Conservation (phyloP, 495 filamentous ascomycete species). For the Penicillium soppii region DNA sequence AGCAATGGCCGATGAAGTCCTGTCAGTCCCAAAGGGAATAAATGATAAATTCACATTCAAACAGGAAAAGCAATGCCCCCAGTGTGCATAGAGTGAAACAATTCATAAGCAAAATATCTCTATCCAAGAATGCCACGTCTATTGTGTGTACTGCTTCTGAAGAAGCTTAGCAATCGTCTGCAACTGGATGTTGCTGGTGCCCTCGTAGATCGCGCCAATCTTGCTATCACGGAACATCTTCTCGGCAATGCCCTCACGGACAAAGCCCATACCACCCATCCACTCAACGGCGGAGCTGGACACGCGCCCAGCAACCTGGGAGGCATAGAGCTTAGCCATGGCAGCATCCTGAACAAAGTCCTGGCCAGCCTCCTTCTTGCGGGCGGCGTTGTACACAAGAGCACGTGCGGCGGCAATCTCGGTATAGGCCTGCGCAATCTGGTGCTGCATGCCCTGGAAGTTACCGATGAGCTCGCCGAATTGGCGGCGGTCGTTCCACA, state of each 20-base stretch:
- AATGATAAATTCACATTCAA: background rate
- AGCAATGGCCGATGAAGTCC: background rate
- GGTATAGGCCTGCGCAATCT: conserved; percentile 93
- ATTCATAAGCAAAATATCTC: background rate
- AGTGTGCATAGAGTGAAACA: background rate
- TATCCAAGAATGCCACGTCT: background rate
- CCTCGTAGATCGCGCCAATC: conserved; percentile 98
- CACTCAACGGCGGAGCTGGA: conserved; percentile 88
- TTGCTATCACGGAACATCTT: conserved; percentile 98
- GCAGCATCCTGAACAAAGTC: conserved; percentile 94
- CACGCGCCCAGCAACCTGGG: conserved; percentile 88
- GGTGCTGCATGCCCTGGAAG: conserved; percentile 99
- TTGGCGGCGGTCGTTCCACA: conserved; percentile 97
- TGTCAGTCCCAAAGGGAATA: background rate
- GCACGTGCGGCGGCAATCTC: conserved; percentile 90
- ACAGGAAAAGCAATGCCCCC: background rate
- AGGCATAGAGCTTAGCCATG: conserved; percentile 96
- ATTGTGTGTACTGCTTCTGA: conserved; percentile 80
- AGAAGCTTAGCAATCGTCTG: conserved; percentile 92
- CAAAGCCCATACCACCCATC: conserved; percentile 99
- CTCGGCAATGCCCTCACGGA: conserved; percentile 93
- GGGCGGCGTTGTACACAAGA: conserved; percentile 92
- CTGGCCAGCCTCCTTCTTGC: conserved; percentile 96
- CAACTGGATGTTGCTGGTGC: conserved; percentile 81
- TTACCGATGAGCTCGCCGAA: conserved; percentile 90